Conservation (phyloP, 1,284 basidiomycete genomes). For the Agaricales sp. region DNA sequence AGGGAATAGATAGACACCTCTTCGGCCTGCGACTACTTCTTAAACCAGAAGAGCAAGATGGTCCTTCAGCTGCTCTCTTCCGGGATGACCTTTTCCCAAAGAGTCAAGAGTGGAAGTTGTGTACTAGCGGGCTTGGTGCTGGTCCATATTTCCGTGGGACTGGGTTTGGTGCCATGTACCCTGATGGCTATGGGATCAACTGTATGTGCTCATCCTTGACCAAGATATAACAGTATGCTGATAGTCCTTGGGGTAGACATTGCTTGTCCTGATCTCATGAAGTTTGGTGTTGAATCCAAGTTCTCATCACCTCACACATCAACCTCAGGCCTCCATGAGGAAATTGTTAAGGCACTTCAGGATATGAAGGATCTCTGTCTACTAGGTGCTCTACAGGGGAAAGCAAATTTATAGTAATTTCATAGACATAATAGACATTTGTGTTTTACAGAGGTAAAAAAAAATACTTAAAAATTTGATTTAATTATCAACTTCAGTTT, state of each 20-base stretch:
- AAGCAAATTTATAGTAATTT: not conserved
- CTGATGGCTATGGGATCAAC: conserved; percentile 88
- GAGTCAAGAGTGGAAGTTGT: conserved; percentile 85
- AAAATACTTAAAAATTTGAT: not conserved
- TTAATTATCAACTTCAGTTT: not conserved
- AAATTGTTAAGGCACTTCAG: conserved; percentile 57
- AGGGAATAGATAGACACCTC: conserved; percentile 88
- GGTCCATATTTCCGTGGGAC: conserved; percentile 88
- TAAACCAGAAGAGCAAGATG: conserved; percentile 24
- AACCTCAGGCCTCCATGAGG: conserved; percentile 60
- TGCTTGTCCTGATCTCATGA: conserved; percentile 71
- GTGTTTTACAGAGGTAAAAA: not conserved
- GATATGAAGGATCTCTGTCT: conserved; percentile 44
- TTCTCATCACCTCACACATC: conserved; percentile 61
- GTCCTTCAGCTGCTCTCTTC: conserved; percentile 41
- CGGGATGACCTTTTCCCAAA: conserved; percentile 72
- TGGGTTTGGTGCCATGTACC: conserved; percentile 44
- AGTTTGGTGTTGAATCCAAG: conserved; percentile 95
- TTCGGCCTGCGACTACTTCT: conserved; percentile 77
- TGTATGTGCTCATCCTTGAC: conserved; percentile 42
- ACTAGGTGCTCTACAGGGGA: not conserved
- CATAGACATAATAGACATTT: not conserved
- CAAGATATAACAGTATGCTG: no score
- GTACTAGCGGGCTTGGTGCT: conserved; percentile 84
- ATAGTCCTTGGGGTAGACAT: conserved; percentile 47